Evolutionary conservation across 805 yeast genomes (phyloP).

Genomic region (Metahyphopichia silvanorum): DNA sequence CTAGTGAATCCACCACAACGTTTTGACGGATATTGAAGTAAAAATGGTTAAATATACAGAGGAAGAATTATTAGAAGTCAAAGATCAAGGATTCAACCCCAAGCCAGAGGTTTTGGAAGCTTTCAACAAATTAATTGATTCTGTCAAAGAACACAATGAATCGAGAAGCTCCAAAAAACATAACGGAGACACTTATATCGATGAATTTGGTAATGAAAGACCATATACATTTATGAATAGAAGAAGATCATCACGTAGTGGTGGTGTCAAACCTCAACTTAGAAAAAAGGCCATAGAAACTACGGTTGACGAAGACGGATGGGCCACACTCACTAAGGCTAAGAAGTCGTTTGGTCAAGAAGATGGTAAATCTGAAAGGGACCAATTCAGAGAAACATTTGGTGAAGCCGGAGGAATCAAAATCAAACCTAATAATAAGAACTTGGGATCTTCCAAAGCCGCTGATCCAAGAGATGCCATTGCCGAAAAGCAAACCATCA

Average conservation of each 20-base stretch:
- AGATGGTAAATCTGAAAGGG: constrained; percentile 46
- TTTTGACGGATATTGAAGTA: no score
- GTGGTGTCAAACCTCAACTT: constrained; percentile 46
- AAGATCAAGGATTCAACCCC: constrained; percentile 56
- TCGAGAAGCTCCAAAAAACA: constrained; percentile 17
- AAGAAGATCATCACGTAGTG: constrained; percentile 60
- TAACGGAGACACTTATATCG: constrained; percentile 45
- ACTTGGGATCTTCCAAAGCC: constrained; percentile 70
- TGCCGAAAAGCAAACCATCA: constrained; percentile 61
- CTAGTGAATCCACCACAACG: no score
- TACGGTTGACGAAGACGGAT: constrained; percentile 73
- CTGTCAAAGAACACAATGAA: constrained; percentile 51
- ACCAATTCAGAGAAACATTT: constrained; percentile 41
- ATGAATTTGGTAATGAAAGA: constrained; percentile 43
- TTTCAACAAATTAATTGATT: constrained; percentile 64
- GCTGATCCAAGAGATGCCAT: constrained; percentile 69
- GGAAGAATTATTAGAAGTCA: constrained; percentile 60
- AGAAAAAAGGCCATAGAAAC: constrained; percentile 53
- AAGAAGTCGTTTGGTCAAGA: constrained; percentile 49
- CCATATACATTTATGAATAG: constrained; percentile 46
- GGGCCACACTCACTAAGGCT: constrained; percentile 62
- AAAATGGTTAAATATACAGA: constrained; percentile 63
- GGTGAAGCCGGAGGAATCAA: constrained; percentile 46
- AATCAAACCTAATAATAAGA: constrained; percentile 70
- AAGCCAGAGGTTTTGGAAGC: constrained; percentile 61